Evolutionary conservation across 2,329 filamentous ascomycete genomes (phyloP), one percentile per base, ranked within the genome.

Genomic region (Claviceps sp.): DNA sequence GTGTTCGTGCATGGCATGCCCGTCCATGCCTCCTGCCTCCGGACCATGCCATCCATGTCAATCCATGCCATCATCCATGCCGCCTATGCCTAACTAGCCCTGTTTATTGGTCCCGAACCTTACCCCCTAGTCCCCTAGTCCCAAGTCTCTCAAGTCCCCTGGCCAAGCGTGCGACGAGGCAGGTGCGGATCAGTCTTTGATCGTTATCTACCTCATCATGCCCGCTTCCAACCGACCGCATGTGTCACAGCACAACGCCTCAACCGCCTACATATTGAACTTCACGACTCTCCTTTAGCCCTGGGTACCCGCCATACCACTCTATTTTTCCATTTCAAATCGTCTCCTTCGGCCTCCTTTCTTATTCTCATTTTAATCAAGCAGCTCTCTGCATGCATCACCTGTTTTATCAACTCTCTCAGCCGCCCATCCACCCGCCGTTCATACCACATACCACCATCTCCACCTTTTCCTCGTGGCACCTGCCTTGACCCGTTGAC

Each of bases 401-500:
- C 30, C 30, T 34, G 30, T 11, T 34, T 11, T 34, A 9, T 11
- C 30, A 11, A 34, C 9, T 34, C 4, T 9, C 9, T 34, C 9
- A 11, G 30, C 30, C 30, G 30, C 30, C 30, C 41, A 22, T 22
- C 41, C 7, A 16, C 34, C 16, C n/a, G 34, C 24, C 8, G 18
- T 18, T 49, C 13, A 22, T 36, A 26, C n/a, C 5, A 22, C 26
- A 5, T 22, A 5, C 44, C 30, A 22, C 36, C n/a, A 24, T 30
- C 24, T 30, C 50, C 24, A 20, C 13, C 8, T 30, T 22, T 38
- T 20, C 41, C 8, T 42, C 13, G 20, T 38, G 34, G 13, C 13
- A 37, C 47, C 22, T 37, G n/a, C 59, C 63, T 71, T 71, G 71
- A 75, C 67, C 71, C 70, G 70, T 75, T 75, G 65, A 72, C 65